Evolutionary conservation across 2,329 filamentous ascomycete species (phyloP).

Genomic region (Aciculosporium take): DNA sequence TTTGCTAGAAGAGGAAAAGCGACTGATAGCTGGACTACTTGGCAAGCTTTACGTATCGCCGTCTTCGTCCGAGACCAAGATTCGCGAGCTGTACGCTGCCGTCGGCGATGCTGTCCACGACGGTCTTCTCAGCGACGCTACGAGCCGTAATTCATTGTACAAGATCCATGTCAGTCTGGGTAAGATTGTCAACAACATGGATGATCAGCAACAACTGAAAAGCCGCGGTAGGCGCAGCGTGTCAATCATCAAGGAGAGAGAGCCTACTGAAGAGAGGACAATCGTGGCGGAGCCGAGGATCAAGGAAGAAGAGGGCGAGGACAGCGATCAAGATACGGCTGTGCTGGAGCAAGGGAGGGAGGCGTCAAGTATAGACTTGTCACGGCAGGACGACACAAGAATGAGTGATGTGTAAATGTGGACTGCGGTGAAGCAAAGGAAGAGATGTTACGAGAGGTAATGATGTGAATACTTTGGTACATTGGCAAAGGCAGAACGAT

Average conservation of each 20-base stretch:
- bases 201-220: conserved; percentile 26
- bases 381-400: conserved; percentile 25
- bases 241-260: conserved; percentile 22
- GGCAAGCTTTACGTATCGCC: conserved; percentile 71
- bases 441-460: neutral
- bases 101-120: conserved; percentile 49
- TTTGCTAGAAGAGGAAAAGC: conserved; percentile 65
- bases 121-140: conserved; percentile 44
- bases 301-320: conserved; percentile 32
- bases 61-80: conserved; percentile 43
- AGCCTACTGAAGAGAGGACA: conserved; percentile 23
- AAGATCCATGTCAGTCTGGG: conserved; percentile 54
- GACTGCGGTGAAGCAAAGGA: neutral
- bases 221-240: conserved; percentile 30
- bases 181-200: conserved; percentile 50
- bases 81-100: conserved; percentile 42
- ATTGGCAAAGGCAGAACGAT: neutral
- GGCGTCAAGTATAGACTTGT: conserved; percentile 25
- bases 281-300: conserved; percentile 29
- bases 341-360: conserved; percentile 19
- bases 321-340: conserved; percentile 20
- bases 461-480: neutral
- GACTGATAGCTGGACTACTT: conserved; percentile 61
- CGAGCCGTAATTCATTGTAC: conserved; percentile 48
- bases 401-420: conserved; percentile 9